Percentiles rank a stretch among this genome's conserved stretches.
Evolutionary conservation across 805 yeast genomes (phyloP).

Genomic region (Wickerhamiella siamensis): DNA sequence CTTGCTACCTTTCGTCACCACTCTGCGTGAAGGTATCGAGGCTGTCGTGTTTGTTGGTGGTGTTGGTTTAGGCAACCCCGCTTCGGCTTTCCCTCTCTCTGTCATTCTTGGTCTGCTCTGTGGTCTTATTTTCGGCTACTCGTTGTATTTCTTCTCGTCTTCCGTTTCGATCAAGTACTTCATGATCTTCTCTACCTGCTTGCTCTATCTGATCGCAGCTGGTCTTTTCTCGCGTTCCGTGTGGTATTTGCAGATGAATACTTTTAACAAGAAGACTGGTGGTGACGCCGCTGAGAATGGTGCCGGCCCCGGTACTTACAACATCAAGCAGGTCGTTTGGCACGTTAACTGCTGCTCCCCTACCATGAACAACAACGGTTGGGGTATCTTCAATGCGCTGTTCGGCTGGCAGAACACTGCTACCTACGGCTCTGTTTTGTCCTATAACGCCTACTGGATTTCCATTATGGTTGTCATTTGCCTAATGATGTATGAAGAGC

Average conservation of each 20-base stretch:
- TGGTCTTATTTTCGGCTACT: conserved; percentile 56
- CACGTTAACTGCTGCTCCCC: conserved; percentile 98
- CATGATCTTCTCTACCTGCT: conserved; percentile 73
- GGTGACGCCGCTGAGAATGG: conserved; percentile 94
- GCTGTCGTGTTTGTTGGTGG: conserved; percentile 95
- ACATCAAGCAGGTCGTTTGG: conserved; percentile 69
- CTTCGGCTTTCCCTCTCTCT: conserved; percentile 81
- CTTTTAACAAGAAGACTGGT: conserved; percentile 55
- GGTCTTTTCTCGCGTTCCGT: conserved; percentile 88
- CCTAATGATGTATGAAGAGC: conserved; percentile 73
- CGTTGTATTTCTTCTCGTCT: conserved; percentile 73
- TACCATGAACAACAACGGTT: conserved; percentile 58
- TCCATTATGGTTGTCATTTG: conserved; percentile 38
- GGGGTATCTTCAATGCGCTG: conserved; percentile 92
- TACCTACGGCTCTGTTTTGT: conserved; percentile 77
- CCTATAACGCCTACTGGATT: conserved; percentile 85
- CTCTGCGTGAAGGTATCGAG: conserved; percentile 92
- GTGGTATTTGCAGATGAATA: conserved; percentile 71
- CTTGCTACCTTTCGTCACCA: conserved; percentile 76
- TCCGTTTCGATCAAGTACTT: conserved; percentile 72
- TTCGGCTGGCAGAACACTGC: conserved; percentile 98
- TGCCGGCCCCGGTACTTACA: conserved; percentile 89
- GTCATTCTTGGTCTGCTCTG: conserved; percentile 74
- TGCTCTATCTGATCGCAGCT: conserved; percentile 78
- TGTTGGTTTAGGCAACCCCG: conserved; percentile 59